Evolutionary conservation across 2,329 filamentous ascomycete genomes (phyloP), one percentile per base, ranked within the genome.

Genomic region (Colletotrichum graminicola): DNA sequence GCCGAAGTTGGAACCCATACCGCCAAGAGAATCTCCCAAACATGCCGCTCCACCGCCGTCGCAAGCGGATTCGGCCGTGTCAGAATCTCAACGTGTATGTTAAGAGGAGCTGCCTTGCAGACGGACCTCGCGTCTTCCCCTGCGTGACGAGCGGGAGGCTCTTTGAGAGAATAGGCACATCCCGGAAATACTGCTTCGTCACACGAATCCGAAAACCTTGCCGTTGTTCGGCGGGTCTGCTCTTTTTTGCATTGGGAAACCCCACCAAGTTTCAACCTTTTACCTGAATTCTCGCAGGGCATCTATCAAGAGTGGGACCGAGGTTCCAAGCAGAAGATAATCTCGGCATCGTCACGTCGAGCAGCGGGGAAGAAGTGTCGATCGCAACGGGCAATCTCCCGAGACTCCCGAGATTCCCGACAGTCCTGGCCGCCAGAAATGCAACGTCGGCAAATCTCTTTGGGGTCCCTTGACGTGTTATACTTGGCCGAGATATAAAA

Each of bases 401-500:
- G 43, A 29, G 34, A 2, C 32, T n/a, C 34, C 34, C 34, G 34
- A 36, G 34, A 36, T 36, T 11, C 11, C 34, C 34, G 34, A 36
- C 34, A 11, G 34, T n/a, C 12, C 34, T n/a, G 51, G 51, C 41
- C 43, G 16, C 34, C 62, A 49, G 39, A 21, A 32, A 10, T 12
- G 39, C 62, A 70, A 66, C 66, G 62, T 66, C 21, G 34, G n/a
- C 23, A 55, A 41, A 47, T 47, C 49, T 39, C n/a, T 61, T 66
- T 61, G 2, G 1, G 14, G 14, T 1, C 41, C 18, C 6, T 7
- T 43, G 39, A 41, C 12, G 39, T 6, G 18, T 41, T 6, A 5
- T 41, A 6, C 39, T 18, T 41, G 39, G 16, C 39, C 39, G 39
- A 41, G 14, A 6, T 5, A 5, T 41, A 18, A 41, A 18, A 5